Evolutionary conservation across 129 eudicot genomes (phyloP).

Genomic region (Apium graveolens): DNA sequence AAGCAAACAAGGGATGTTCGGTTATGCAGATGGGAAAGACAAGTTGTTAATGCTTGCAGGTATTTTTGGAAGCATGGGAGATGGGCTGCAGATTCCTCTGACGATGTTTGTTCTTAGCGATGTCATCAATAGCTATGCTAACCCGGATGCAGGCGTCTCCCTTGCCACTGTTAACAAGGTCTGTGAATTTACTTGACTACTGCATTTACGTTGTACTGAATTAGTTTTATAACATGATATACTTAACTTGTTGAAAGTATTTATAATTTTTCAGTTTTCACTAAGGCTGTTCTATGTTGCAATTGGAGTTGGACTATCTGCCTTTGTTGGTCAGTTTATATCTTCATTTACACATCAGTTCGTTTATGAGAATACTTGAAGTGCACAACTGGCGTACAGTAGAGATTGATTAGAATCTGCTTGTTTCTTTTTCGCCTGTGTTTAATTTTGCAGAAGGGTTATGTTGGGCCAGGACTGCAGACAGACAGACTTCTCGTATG

Average conservation of each 20-base stretch:
- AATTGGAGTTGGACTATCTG: conserved; percentile 52
- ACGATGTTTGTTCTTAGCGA: conserved; percentile 66
- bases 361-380: not conserved
- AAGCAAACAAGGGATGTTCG: conserved; percentile 42
- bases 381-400: not conserved
- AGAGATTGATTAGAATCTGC: not conserved
- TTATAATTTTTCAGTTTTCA: conserved; percentile 36
- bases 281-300: conserved; percentile 66
- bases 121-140: conserved; percentile 50
- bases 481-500: conserved; percentile 67
- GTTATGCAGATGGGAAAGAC: conserved; percentile 50
- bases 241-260: not conserved
- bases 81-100: conserved; percentile 63
- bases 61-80: conserved; percentile 68
- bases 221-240: not conserved
- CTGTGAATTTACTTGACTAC: not conserved
- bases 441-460: conserved; percentile 44
- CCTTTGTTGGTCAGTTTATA: conserved; percentile 50
- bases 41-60: conserved; percentile 61
- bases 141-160: conserved; percentile 27
- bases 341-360: not conserved
- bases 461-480: conserved; percentile 76
- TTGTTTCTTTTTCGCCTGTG: not conserved
- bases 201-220: not conserved
- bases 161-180: conserved; percentile 39